Base-by-base conservation (phyloP, 2,329 filamentous ascomycete genomes). In the Periconia sp. region DNA sequence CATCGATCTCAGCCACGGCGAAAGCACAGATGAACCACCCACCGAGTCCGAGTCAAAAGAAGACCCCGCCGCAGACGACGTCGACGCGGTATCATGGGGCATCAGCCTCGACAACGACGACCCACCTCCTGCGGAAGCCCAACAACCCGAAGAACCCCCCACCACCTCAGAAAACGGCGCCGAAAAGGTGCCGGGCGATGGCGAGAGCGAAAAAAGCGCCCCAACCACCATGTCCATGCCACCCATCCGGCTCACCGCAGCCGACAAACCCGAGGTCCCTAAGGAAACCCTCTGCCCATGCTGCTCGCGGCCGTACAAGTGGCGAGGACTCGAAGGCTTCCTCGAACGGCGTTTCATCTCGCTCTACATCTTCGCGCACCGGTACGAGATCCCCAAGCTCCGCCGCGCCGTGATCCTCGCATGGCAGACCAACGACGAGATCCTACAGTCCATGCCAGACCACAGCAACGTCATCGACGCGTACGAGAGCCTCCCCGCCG, bases 361-460 rank as follows among this genome's bases (percentile, higher is more conserved):
- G 2, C 65, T 72, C 8, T 72, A 72, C 47, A 57, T 69, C 30
- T 72, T 72, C 48, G 66, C 65, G 7, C 62, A 71, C 45, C 62
- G 58, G 27, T 72, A 72, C 52, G 63, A 66, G 13, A 70, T 72
- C 43, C 69, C 67, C 1, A 62, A 60, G 13, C 60, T 72, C 2
- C 65, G 70, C 15, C 68, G 68, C 37, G 64, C 68, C 2, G 63
- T 72, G 11, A 60, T 71, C 6, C 51, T 71, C 7, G 66, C 68
- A 2, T 72, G 69, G 69, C 69, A 72, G 50, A 70, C 60, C 14
- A 72, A 72, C 47, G 69, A 72, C 33, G 69, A 72, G 49, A 67
- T 71, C 5, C 47, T 72, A 5, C 69, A 72, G 49, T 69, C 66
- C 10, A 72, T 72, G 68, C 69, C 69, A 3, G 69, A 72, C 40